Base-by-base conservation (phyloP, 2,329 filamentous ascomycete genomes). In the Macrophomina pseudophaseolina region DNA sequence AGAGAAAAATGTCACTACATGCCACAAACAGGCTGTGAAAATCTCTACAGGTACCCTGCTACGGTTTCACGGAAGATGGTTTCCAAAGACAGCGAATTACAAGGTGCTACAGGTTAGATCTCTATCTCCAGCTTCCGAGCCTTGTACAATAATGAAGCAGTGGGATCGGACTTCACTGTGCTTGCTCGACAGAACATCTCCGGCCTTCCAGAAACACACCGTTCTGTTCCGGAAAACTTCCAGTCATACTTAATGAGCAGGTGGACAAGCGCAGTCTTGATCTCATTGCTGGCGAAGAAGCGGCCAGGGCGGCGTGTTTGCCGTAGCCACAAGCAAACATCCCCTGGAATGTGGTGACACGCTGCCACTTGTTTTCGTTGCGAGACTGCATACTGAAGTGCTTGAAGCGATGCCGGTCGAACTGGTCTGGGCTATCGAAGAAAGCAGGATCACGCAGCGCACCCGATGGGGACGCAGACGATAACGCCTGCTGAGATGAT, bases 271-370 rank as follows among this genome's bases (percentile, higher is more conserved):
- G 75, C 71, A 70, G 76, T 73, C 67, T 77, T 77, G 44, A 77
- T 74, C 67, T 76, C 74, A 49, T 74, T 73, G 5, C 70, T 62
- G 0, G 75, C 75, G 23, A 76, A 76, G 68, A 76, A 76, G 4
- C 75, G 68, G 0, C 75, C 75, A 1, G 75, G 74, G 32, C 75
- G 76, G 35, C 51, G 38, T 54, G 51, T 16, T 33, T 7, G 16
- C 51, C 51, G 7, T 54, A 32, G 3, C 51, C 51, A 3, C 35
- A 54, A 5, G 51, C 51, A 38, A 35, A 54, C 51, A 54, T 54
- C 16, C 38, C 51, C 32, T n/a, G 51, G 16, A 14, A 35, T 3
- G 51, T 54, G 1, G 51, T 54, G 30, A 54, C 51, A 18, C 16
- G 38, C n/a, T 70, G 68, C 11, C 35, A 58, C 7, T 53, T 64